phyloP scores from a whole-genome alignment of 2,329 filamentous ascomycete species.

The Claviceps paspali region DNA sequence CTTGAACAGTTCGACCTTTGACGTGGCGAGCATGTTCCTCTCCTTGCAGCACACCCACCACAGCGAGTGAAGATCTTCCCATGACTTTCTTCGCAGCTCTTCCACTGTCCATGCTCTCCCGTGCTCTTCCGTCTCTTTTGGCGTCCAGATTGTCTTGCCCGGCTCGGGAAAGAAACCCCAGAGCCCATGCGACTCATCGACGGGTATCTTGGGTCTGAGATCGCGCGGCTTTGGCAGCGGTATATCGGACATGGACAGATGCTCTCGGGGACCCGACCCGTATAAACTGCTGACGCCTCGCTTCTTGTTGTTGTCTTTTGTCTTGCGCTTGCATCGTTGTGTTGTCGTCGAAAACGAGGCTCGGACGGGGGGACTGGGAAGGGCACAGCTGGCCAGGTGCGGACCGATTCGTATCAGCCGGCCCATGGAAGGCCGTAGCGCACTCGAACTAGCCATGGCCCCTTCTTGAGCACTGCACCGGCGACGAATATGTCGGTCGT shows the following conservation, averaged over 20 bases:
- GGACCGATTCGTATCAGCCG: conserved; percentile 8
- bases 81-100: conserved; percentile 79
- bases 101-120: conserved; percentile 73
- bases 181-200: conserved; percentile 67
- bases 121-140: conserved; percentile 54
- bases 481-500: neutral
- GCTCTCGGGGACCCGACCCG: conserved; percentile 58
- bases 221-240: conserved; percentile 56
- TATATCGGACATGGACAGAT: conserved; percentile 57
- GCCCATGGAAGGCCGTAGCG: conserved; percentile 14
- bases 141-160: conserved; percentile 53
- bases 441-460: conserved; percentile 17
- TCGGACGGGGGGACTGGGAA: conserved; percentile 6
- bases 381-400: conserved; percentile 4
- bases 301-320: conserved; percentile 59
- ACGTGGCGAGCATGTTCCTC: conserved; percentile 76
- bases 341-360: conserved; percentile 39
- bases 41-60: conserved; percentile 95
- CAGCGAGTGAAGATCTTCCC: conserved; percentile 80
- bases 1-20: conserved; percentile 50
- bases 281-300: conserved; percentile 74
- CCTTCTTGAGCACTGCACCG: conserved; percentile 1
- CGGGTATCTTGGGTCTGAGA: conserved; percentile 40
- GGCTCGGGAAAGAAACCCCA: conserved; percentile 79
- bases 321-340: conserved; percentile 31